A percentile compares a stretch with the other conserved stretches of the same genome.
Conservation (phyloP, 2,329 filamentous ascomycete genomes). For the Ophiocordyceps camponoti-rufipedis region DNA sequence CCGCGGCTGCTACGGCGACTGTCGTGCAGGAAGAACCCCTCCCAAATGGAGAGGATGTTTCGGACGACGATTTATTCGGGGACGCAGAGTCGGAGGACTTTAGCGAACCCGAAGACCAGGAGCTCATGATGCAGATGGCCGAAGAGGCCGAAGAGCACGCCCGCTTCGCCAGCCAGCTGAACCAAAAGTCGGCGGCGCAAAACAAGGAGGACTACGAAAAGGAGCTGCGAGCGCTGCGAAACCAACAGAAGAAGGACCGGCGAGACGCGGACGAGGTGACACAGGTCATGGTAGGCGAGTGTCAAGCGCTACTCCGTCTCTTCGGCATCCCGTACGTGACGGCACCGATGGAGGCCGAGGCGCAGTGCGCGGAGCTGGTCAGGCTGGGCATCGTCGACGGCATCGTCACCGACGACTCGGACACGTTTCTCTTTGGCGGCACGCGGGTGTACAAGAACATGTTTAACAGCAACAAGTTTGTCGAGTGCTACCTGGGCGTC, state of each 20-base stretch:
- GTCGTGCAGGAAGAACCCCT: background rate
- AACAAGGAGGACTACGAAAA: slow-evolving; percentile 67
- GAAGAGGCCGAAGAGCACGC: slow-evolving; percentile 88
- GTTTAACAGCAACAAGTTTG: slow-evolving; percentile 97
- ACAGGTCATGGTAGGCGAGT: slow-evolving; percentile 88
- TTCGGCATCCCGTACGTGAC: slow-evolving; percentile 96
- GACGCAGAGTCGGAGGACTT: slow-evolving; percentile 54
- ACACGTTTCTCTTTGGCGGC: slow-evolving; percentile 92
- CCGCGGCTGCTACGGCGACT: slow-evolving; percentile 6
- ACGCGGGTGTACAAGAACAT: slow-evolving; percentile 98
- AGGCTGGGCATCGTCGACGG: slow-evolving; percentile 78
- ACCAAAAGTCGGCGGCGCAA: slow-evolving; percentile 51
- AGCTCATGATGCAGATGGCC: slow-evolving; percentile 70
- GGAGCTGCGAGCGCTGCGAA: slow-evolving; percentile 71
- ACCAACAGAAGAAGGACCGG: slow-evolving; percentile 91
- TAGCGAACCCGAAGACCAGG: slow-evolving; percentile 83
- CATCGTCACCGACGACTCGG: slow-evolving; percentile 93
- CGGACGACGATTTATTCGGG: slow-evolving; percentile 23
- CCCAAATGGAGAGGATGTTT: background rate
- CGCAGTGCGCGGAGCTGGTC: slow-evolving; percentile 88
- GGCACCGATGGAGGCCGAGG: slow-evolving; percentile 97
- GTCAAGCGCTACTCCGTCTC: slow-evolving; percentile 71
- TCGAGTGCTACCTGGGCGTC: slow-evolving; percentile 76
- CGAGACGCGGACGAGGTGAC: slow-evolving; percentile 94
- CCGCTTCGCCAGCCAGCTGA: slow-evolving; percentile 75